Conservation (phyloP, 2,329 filamentous ascomycete species). For the Ceratocystis colombiana region DNA sequence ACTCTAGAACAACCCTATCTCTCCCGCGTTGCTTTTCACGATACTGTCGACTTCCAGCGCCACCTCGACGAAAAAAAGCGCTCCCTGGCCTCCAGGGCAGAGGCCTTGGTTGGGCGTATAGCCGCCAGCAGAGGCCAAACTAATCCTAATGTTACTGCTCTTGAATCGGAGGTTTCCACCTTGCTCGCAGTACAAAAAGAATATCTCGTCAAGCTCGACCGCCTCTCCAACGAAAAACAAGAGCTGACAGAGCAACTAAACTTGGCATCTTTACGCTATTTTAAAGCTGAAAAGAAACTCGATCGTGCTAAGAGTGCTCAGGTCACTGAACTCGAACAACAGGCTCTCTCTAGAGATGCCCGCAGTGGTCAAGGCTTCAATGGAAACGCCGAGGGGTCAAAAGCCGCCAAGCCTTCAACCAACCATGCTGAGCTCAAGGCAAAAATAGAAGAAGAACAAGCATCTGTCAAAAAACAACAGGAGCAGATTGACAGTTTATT, state of each 20-base stretch:
- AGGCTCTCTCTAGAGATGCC: constrained; percentile 62
- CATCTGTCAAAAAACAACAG: constrained; percentile 71
- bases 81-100: constrained; percentile 64
- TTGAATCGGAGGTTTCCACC: constrained; percentile 65
- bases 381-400: constrained; percentile 34
- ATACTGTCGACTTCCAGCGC: constrained; percentile 62
- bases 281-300: constrained; percentile 89
- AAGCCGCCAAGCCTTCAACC: constrained; percentile 36
- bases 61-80: constrained; percentile 69
- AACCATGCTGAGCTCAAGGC: constrained; percentile 59
- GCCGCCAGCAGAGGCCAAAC: constrained; percentile 43
- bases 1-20: constrained; percentile 44
- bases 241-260: constrained; percentile 79
- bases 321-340: constrained; percentile 83
- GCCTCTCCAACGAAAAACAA: constrained; percentile 67
- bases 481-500: constrained; percentile 75
- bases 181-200: constrained; percentile 76
- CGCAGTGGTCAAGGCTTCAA: constrained; percentile 35
- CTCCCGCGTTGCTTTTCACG: constrained; percentile 52
- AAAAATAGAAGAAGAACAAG: constrained; percentile 66
- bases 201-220: constrained; percentile 64
- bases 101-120: constrained; percentile 54
- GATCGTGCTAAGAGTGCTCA: constrained; percentile 82
- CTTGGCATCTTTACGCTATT: constrained; percentile 77
- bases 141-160: constrained; percentile 56